Evolutionary conservation across 331 rosid genomes (phyloP).

Genomic region (Dryas integrifolia): DNA sequence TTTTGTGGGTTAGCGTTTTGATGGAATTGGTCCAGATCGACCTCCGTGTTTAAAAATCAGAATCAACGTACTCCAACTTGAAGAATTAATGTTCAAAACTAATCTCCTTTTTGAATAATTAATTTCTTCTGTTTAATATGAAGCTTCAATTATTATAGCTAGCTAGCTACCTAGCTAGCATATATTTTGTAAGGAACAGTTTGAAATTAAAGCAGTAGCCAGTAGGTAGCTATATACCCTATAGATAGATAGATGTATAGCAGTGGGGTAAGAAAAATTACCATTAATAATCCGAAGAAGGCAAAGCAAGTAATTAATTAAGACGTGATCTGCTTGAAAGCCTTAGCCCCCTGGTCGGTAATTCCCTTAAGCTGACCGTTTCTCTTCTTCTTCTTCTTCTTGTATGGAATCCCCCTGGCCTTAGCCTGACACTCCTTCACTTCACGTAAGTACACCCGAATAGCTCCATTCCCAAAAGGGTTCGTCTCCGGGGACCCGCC

Average conservation of each 20-base stretch:
- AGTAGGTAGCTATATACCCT: not conserved
- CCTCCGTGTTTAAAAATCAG: too few relatives aligned
- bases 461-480: constrained; percentile 78
- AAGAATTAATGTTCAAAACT: too few relatives aligned
- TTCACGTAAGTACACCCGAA: constrained; percentile 72
- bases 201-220: constrained; percentile 6
- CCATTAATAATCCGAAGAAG: constrained; percentile 41
- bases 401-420: constrained; percentile 79
- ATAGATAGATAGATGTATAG: not conserved
- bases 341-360: constrained; percentile 34
- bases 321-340: constrained; percentile 52
- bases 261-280: constrained; percentile 21
- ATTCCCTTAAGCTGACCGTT: constrained; percentile 41
- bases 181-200: not conserved
- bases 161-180: not conserved
- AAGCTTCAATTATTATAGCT: not conserved
- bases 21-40: too few relatives aligned
- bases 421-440: constrained; percentile 82
- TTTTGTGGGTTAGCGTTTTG: too few relatives aligned
- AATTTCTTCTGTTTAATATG: not conserved
- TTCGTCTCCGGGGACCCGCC: constrained; percentile 71
- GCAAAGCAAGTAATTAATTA: constrained; percentile 15
- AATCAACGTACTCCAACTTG: too few relatives aligned
- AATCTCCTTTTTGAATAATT: not conserved
- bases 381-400: constrained; percentile 83